phyloP scores from a whole-genome alignment of 139 green algal species.

The Closterium sp. region DNA sequence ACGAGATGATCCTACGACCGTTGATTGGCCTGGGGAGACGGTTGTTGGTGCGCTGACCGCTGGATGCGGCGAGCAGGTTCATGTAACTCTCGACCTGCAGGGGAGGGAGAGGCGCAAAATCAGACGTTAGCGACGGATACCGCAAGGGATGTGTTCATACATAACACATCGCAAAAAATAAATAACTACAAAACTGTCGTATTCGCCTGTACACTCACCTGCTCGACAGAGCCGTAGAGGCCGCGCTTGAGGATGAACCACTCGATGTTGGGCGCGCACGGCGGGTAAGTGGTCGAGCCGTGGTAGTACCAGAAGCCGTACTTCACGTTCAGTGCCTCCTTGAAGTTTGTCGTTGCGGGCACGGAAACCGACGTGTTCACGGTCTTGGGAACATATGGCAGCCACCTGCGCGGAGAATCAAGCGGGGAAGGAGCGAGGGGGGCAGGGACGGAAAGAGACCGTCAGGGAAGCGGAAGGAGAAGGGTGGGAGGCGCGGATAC shows the following conservation, averaged over 20 bases:
- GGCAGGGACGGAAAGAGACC: too few species aligned
- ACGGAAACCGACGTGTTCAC: background rate
- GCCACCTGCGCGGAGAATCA: background rate
- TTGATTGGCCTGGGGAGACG: background rate
- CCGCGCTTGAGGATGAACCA: background rate
- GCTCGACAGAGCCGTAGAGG: background rate
- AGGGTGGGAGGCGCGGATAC: too few species aligned
- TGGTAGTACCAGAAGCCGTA: background rate
- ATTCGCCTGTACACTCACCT: background rate
- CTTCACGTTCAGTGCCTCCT: background rate
- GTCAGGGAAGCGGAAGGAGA: background rate
- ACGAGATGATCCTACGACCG: background rate
- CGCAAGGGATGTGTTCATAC: too few species aligned
- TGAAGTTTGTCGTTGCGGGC: background rate
- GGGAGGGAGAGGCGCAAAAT: too few species aligned
- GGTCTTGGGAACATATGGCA: background rate
- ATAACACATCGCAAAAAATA: too few species aligned
- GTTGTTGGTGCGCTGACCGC: slow-evolving; percentile 6
- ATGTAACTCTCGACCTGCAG: background rate
- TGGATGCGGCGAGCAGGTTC: background rate
- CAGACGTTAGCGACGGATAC: too few species aligned
- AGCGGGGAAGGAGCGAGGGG: too few species aligned
- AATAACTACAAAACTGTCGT: too few species aligned
- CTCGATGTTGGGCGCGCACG: background rate
- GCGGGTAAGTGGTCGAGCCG: background rate